These are phyloP conservation scores for Primulina eburnea DNA, from an alignment of 257 asterid species.

Conservation along the genomic window DNA sequence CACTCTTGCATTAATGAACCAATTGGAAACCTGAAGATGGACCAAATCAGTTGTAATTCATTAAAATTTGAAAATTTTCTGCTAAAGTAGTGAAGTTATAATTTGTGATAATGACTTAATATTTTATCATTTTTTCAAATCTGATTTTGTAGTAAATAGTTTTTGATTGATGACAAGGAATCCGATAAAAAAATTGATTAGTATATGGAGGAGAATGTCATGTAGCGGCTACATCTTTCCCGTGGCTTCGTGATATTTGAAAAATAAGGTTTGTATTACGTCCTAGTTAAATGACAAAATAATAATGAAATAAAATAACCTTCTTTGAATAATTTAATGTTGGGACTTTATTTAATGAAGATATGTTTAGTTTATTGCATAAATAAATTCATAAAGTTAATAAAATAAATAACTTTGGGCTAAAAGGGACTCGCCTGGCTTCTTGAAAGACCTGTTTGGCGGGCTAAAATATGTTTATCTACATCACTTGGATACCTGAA, in stretches of 20 bases:
- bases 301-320: conserved; percentile 17
- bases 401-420: conserved; percentile 1
- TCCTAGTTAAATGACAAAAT: conserved; percentile 21
- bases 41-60: background rate
- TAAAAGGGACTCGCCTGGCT: conserved; percentile 79
- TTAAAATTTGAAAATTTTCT: background rate
- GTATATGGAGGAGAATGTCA: too few relatives aligned
- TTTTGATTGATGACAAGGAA: too few relatives aligned
- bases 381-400: conserved; percentile 20
- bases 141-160: too few relatives aligned
- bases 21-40: conserved; percentile 69
- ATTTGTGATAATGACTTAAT: too few relatives aligned
- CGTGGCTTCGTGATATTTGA: too few relatives aligned
- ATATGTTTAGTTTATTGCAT: conserved; percentile 32
- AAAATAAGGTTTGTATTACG: background rate
- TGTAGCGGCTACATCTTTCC: too few relatives aligned
- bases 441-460: conserved; percentile 97
- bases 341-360: conserved; percentile 25
- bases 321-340: conserved; percentile 1
- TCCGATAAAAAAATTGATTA: too few relatives aligned
- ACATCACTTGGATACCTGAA: conserved; percentile 99
- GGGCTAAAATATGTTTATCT: conserved; percentile 90
- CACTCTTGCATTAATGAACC: conserved; percentile 95
- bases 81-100: too few relatives aligned
- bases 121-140: too few relatives aligned